Evolutionary conservation across 768 basidiomycete genomes (phyloP), one percentile per base, ranked within the genome.

Genomic region (Podaxis carcinomalis): DNA sequence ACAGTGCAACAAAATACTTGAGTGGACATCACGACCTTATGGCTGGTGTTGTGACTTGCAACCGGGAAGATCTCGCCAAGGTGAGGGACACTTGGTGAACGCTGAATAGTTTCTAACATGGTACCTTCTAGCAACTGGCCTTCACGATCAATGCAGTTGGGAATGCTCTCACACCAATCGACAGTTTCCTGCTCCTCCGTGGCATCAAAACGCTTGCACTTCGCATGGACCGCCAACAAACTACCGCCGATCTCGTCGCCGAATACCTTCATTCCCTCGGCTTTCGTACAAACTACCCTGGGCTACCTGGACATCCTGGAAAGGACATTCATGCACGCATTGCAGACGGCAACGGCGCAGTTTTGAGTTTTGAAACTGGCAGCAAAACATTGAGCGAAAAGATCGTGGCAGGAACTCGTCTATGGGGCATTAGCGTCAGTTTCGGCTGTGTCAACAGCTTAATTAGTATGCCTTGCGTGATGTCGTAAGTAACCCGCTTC

Each of bases 11-110:
- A 23, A 99, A 99, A 72, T 98, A 98, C 74, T 81, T 99, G 50
- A 94, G 92, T 60, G 97, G 97, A 6, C 97, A 99, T 69, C 97
- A 99, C 74, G 97, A 99, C 71, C 86, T 99, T 64, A 99, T 99
- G 97, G 96, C 97, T 0, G 97, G 97, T 62, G 87, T 93, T 49
- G 90, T 98, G 65, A 88, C 87, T 27, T 97, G 95, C 76, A 92
- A 95, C 75, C 80, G 91, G 54, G 93, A 95, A 59, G 95, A 97
- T 67, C 68, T 98, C 53, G 91, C 90, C 61, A 61, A 61, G 44
- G 59, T 61, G 46, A 36, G 21, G n/a, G 14, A 16, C 14, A 14
- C 11, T 14, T 21, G 32, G 10, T n/a, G 16, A 27, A 23, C 16
- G 32, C 37, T 9, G 23, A 21, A 19, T 14, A 40, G 5, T 40